Evolutionary conservation across 2,329 filamentous ascomycete genomes (phyloP), one percentile per base, ranked within the genome.

Genomic region (Calonectria honghensis): DNA sequence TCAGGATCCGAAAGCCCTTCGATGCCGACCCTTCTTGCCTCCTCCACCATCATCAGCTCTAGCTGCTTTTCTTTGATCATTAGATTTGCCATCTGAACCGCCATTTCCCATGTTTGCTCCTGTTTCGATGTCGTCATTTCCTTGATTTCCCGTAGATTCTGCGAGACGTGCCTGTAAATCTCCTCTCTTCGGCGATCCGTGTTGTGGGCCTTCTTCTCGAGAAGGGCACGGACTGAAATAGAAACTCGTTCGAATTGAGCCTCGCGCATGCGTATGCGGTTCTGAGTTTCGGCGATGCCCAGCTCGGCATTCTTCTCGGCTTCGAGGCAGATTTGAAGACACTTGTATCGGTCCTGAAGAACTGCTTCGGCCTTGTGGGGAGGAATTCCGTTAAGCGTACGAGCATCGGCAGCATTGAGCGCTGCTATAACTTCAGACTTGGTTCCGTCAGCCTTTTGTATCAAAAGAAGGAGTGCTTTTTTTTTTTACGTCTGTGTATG

Each of bases 91-190:
- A 76, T 61, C 32, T 74, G 31, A 4, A 68, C n/a, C 0, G 70
- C 67, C 59, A 73, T 29, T 54, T 75, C 54, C 66, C 68, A 74
- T 0, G 69, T 68, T 39, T 76, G 63, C 37, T 66, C 48, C 18
- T 74, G 48, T 20, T 74, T 70, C 20, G 37, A 39, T 6, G 51
- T 45, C 10, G 27, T 45, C 50, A 29, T 64, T 32, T 69, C 57
- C 50, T 74, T 64, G n/a, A 74, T 37, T 11, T 76, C 75, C 18
- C 76, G 78, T 41, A 84, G 76, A 70, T 82, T 77, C 68, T 72
- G 76, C 31, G 80, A 81, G 2, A 83, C 75, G 27, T 80, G 79
- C 16, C 79, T 73, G 31, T 82, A 80, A 27, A 83, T 79, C 16
- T 79, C 74, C 9, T 73, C 67, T 13, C 79, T 73, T 18, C 77